A percentile compares a stretch with the other conserved stretches of the same genome.
These are phyloP conservation scores for Aspergillus sclerotiicarbonarius DNA, from an alignment of 495 filamentous ascomycete species.

Conservation along the genomic window DNA sequence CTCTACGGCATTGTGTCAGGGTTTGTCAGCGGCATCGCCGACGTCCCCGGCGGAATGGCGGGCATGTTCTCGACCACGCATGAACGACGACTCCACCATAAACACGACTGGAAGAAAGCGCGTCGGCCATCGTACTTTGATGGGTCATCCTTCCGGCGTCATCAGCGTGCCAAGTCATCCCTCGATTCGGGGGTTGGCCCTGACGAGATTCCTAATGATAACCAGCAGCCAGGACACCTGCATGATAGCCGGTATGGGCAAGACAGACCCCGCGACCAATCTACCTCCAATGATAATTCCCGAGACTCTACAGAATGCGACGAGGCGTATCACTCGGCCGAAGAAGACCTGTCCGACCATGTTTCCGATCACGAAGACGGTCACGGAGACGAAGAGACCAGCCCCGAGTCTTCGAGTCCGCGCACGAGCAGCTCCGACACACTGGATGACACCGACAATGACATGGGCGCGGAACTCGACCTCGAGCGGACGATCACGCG, in stretches of 20 bases:
- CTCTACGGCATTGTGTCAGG: slow-evolving; percentile 71
- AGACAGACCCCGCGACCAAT: not conserved
- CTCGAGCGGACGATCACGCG: slow-evolving; percentile 9
- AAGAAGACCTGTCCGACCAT: not conserved
- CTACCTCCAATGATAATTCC: not conserved
- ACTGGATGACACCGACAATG: not conserved
- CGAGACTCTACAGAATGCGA: not conserved
- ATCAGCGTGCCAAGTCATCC: not conserved
- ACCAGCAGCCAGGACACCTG: not conserved
- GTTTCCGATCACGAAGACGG: not conserved
- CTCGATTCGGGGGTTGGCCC: slow-evolving; percentile 1
- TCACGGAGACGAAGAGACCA: not conserved
- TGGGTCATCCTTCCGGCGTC: not conserved
- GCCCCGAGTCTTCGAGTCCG: not conserved
- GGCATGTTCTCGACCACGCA: slow-evolving; percentile 31
- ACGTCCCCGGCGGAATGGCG: slow-evolving; percentile 75
- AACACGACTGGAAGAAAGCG: not conserved
- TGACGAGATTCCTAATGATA: not conserved
- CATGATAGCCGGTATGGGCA: not conserved
- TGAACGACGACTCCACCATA: slow-evolving; percentile 13
- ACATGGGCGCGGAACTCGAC: not conserved
- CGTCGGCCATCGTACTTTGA: not conserved
- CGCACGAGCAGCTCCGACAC: not conserved
- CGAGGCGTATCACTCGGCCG: slow-evolving; percentile 1
- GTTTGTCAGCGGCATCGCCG: slow-evolving; percentile 77